A percentile compares a stretch with the other conserved stretches of the same genome.
Conservation (phyloP, 2,329 filamentous ascomycete genomes). For the Cadophora sp. region DNA sequence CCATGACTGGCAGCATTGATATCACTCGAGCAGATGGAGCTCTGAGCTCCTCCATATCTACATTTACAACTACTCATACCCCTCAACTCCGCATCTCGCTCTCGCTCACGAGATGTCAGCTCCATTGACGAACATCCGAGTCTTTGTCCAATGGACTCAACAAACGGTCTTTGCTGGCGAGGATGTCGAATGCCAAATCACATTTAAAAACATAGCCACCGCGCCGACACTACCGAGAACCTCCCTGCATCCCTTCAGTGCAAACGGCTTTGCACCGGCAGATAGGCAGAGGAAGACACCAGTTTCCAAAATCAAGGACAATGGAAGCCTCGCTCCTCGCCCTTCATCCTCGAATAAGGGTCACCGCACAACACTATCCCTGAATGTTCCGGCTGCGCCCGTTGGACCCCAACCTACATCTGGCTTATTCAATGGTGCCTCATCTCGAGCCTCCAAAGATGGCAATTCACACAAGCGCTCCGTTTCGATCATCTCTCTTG, state of each 20-base stretch:
- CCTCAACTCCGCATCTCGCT: constrained; percentile 6
- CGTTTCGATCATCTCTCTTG: constrained; percentile 82
- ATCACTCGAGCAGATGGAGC: constrained; percentile 43
- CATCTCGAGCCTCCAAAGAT: constrained; percentile 34
- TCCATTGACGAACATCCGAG: constrained; percentile 79
- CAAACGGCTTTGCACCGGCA: constrained; percentile 37
- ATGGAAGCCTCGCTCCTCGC: constrained; percentile 55
- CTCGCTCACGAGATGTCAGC: constrained; percentile 42
- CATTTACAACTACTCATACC: background rate
- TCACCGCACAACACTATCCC: constrained; percentile 72
- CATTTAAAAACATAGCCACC: constrained; percentile 80
- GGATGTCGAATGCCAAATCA: constrained; percentile 93
- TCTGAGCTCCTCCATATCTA: constrained; percentile 14
- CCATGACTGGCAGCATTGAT: constrained; percentile 42
- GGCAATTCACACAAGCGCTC: constrained; percentile 76
- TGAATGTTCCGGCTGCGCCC: constrained; percentile 57
- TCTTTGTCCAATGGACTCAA: constrained; percentile 94
- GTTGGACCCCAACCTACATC: constrained; percentile 29
- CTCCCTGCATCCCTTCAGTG: constrained; percentile 35
- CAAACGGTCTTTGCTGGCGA: constrained; percentile 96
- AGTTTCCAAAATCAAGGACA: constrained; percentile 47
- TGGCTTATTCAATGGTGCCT: constrained; percentile 36
- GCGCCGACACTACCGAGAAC: constrained; percentile 33
- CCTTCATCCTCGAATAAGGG: constrained; percentile 53
- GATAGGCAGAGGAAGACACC: constrained; percentile 42